These are phyloP conservation scores for Fusarium coffeatum DNA, from an alignment of 2,329 filamentous ascomycete species.

Conservation along the genomic window DNA sequence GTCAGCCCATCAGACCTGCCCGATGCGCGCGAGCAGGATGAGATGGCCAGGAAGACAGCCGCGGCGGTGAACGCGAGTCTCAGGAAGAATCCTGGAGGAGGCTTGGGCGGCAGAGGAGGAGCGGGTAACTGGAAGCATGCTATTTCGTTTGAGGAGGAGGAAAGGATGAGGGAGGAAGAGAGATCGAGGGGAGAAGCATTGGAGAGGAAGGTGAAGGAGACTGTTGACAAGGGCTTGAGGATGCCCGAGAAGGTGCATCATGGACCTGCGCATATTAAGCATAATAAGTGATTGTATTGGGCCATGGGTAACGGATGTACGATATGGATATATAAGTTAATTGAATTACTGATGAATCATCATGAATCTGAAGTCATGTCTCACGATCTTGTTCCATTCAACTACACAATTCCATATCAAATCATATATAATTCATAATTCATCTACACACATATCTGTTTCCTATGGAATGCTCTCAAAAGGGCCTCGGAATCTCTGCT, in stretches of 20 bases:
- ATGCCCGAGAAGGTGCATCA: slow-evolving; percentile 60
- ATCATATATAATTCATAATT: background rate
- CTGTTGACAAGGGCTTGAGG: slow-evolving; percentile 61
- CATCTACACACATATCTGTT: background rate
- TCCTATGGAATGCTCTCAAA: background rate
- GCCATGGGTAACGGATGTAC: background rate
- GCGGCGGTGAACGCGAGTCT: slow-evolving; percentile 51
- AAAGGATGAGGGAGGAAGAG: slow-evolving; percentile 41
- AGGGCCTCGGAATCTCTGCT: slow-evolving; percentile 31
- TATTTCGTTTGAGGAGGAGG: slow-evolving; percentile 43
- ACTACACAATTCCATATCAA: too few relatives aligned
- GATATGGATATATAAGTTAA: background rate
- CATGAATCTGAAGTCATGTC: background rate
- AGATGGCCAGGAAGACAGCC: slow-evolving; percentile 50
- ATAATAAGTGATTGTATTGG: slow-evolving; percentile 5
- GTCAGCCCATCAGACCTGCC: slow-evolving; percentile 53
- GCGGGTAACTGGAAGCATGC: slow-evolving; percentile 64
- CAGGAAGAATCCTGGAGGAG: slow-evolving; percentile 41
- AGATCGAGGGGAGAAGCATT: slow-evolving; percentile 52
- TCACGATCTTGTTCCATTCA: background rate
- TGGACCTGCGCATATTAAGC: slow-evolving; percentile 27
- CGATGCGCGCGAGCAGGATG: slow-evolving; percentile 50
- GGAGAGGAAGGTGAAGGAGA: slow-evolving; percentile 57
- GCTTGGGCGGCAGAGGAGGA: slow-evolving; percentile 63
- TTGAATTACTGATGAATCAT: background rate